Evolutionary conservation across 2,329 filamentous ascomycete genomes (phyloP).

Genomic region (Botrytis squamosa): DNA sequence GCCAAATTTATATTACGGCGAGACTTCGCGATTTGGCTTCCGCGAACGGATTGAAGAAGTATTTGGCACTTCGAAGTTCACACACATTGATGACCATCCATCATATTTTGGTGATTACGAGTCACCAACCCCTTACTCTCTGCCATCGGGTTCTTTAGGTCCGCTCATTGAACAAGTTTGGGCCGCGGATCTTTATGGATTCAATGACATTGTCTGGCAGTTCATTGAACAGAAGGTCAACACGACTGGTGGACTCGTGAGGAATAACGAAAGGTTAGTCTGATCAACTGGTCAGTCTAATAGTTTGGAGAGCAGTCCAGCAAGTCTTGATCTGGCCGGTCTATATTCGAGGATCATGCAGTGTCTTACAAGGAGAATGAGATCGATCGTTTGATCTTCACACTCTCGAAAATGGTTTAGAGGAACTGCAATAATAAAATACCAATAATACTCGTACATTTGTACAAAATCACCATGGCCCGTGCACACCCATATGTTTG

Average conservation of each 20-base stretch:
- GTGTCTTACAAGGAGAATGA: neutral
- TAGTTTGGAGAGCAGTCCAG: neutral
- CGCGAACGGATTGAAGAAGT: neutral
- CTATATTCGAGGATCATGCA: neutral
- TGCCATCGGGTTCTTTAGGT: no score
- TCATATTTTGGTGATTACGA: neutral
- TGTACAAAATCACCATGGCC: neutral
- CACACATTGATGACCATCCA: neutral
- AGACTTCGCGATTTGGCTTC: neutral
- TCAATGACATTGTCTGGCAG: neutral
- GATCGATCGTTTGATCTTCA: neutral
- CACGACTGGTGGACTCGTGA: no score
- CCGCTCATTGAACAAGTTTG: neutral
- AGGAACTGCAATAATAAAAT: neutral
- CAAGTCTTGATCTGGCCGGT: neutral
- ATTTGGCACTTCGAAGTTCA: neutral
- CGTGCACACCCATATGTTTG: neutral
- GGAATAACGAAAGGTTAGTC: neutral
- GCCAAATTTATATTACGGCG: neutral
- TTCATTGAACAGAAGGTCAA: neutral
- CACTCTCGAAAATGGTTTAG: neutral
- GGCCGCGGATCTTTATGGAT: neutral
- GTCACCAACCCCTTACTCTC: neutral
- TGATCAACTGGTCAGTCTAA: neutral
- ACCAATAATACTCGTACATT: neutral